Evolutionary conservation across 2,329 filamentous ascomycete species (phyloP).

Genomic region (Magnaporthiopsis rhizophila): DNA sequence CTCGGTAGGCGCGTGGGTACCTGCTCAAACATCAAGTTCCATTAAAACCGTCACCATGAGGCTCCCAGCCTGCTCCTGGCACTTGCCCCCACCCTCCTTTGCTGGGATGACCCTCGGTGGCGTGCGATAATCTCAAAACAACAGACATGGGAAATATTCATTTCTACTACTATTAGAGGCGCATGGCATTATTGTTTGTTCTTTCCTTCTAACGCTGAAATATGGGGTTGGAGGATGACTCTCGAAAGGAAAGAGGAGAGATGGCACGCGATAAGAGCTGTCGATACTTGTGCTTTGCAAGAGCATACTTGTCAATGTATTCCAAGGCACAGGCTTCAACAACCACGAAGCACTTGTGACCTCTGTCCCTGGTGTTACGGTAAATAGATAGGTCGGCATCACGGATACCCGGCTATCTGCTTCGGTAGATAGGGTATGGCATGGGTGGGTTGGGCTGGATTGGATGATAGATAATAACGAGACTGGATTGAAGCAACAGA

Average conservation of each 20-base stretch:
- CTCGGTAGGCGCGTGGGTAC: neutral
- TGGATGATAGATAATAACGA: neutral
- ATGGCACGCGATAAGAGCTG: neutral
- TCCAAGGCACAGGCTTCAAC: neutral
- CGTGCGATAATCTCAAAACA: neutral
- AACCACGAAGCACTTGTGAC: neutral
- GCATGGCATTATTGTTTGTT: neutral
- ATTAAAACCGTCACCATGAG: neutral
- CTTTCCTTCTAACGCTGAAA: neutral
- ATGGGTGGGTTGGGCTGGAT: neutral
- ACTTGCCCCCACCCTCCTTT: neutral
- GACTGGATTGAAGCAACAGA: neutral
- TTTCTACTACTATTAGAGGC: neutral
- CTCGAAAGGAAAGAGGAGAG: neutral
- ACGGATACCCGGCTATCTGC: neutral
- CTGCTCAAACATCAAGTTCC: neutral
- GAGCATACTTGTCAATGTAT: neutral
- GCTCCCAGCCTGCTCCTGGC: neutral
- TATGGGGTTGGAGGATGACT: neutral
- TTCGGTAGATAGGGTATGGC: neutral
- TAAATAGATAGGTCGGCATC: neutral
- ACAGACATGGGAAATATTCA: neutral
- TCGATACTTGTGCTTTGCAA: neutral
- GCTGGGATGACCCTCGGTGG: neutral
- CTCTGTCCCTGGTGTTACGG: neutral